phyloP scores from a whole-genome alignment of 2,329 filamentous ascomycete genomes.

The Epichloe uncinata region DNA sequence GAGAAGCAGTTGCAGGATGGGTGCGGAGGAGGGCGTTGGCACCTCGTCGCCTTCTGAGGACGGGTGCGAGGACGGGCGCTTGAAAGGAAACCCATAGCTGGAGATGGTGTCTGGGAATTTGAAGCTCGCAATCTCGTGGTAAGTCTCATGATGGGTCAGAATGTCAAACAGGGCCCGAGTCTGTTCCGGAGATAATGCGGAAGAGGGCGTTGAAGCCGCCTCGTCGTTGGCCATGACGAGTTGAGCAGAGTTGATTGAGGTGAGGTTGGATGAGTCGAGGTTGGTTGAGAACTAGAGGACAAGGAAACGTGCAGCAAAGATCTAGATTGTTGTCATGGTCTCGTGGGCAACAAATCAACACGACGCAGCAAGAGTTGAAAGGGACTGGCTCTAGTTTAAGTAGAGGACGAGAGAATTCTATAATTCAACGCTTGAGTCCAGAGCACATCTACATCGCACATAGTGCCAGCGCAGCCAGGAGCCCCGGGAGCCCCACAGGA shows the following conservation, averaged over 20 bases:
- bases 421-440: background rate
- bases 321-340: too few relatives aligned
- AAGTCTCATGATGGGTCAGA: constrained; percentile 45
- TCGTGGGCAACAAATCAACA: too few relatives aligned
- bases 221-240: background rate
- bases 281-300: background rate
- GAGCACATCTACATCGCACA: too few relatives aligned
- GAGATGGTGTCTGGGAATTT: constrained; percentile 50
- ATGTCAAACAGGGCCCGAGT: constrained; percentile 44
- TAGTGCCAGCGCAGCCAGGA: too few relatives aligned
- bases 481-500: too few relatives aligned
- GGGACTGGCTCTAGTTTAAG: too few relatives aligned
- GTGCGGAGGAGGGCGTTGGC: constrained; percentile 34
- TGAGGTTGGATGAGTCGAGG: too few relatives aligned
- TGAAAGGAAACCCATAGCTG: constrained; percentile 59
- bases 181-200: constrained; percentile 20
- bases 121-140: constrained; percentile 59
- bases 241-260: background rate
- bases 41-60: constrained; percentile 10
- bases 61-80: too few relatives aligned
- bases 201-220: background rate
- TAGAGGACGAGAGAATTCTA: too few relatives aligned
- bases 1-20: constrained; percentile 56
- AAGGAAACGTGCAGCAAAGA: too few relatives aligned
- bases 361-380: too few relatives aligned